Evolutionary conservation across 805 yeast species (phyloP).

Genomic region (Wickerhamomyces rabaulensis): DNA sequence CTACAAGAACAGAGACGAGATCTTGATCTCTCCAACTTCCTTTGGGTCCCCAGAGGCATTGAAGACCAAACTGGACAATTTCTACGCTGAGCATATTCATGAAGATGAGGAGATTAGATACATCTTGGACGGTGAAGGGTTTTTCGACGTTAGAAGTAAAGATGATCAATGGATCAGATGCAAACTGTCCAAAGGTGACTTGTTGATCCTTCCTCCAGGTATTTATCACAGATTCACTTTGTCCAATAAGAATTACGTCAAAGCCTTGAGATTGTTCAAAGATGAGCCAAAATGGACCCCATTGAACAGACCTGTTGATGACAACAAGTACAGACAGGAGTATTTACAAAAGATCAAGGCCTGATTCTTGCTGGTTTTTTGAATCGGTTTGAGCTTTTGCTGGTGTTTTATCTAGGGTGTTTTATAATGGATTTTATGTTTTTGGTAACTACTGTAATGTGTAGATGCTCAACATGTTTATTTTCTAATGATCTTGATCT

Average conservation of each 20-base stretch:
- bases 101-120: conserved; percentile 97
- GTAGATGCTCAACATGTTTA: neutral
- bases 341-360: conserved; percentile 31
- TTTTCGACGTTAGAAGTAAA: conserved; percentile 75
- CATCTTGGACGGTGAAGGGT: conserved; percentile 85
- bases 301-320: conserved; percentile 60
- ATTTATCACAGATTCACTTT: conserved; percentile 91
- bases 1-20: conserved; percentile 77
- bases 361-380: neutral
- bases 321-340: conserved; percentile 37
- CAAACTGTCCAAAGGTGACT: conserved; percentile 56
- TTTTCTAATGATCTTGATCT: conserved; percentile 13
- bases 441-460: neutral
- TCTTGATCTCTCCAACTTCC: conserved; percentile 52
- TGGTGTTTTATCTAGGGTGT: neutral
- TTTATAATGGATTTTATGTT: neutral
- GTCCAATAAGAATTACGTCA: conserved; percentile 53
- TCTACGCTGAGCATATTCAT: conserved; percentile 84
- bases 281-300: conserved; percentile 98
- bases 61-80: conserved; percentile 57
- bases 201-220: conserved; percentile 80
- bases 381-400: neutral
- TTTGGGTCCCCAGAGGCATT: conserved; percentile 64
- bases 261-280: conserved; percentile 79
- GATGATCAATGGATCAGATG: conserved; percentile 73